Base-by-base conservation (phyloP, 176 grass and related monocot genomes). In the Dactylis glomerata region DNA sequence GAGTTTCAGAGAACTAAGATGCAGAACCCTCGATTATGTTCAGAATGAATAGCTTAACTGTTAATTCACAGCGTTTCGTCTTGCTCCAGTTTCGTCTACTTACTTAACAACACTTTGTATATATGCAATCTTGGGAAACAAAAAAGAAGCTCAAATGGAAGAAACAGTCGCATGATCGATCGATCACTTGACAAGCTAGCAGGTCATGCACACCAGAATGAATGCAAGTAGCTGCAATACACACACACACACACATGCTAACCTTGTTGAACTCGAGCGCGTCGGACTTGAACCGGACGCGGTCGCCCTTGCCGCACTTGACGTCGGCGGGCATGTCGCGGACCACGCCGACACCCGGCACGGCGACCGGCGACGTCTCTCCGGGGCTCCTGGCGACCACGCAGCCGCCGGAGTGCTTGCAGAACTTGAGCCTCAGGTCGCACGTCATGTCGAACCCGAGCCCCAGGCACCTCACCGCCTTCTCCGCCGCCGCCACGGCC, bases 221-320 rank as follows among this genome's bases (percentile, higher is more conserved):
- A 54, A 42, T 76, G 69, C 38, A 50, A 20, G 11, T 27, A 59
- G 56, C 5, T 26, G 3, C 24, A 28, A 4, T 12, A 6, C 22
- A 20, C 20, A 59, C 3, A 59, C 23, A 15, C 20, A 40, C 8
- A 40, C 14, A 7, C 50, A 5, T 23, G 68, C 78, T 73, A 38
- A 96, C 96, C 93, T 92, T 83, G 81, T 78, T 94, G 85, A 99
- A 99, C 36, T 96, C 81, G 77, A 99, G 87, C 26, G 92, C 87
- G 68, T 90, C 91, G 44, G 96, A 95, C 86, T 89, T 90, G 81
- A 88, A 83, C 19, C 96, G 93, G 85, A 91, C 87, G 42, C 93
- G 91, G 75, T 96, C 93, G 27, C 93, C 96, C 88, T 96, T 99
- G 73, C 90, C 96, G 73, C 89, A 99, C 78, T 94, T 99, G 12